phyloP scores from a whole-genome alignment of 2,329 filamentous ascomycete genomes.

The Colletotrichum sp. region DNA sequence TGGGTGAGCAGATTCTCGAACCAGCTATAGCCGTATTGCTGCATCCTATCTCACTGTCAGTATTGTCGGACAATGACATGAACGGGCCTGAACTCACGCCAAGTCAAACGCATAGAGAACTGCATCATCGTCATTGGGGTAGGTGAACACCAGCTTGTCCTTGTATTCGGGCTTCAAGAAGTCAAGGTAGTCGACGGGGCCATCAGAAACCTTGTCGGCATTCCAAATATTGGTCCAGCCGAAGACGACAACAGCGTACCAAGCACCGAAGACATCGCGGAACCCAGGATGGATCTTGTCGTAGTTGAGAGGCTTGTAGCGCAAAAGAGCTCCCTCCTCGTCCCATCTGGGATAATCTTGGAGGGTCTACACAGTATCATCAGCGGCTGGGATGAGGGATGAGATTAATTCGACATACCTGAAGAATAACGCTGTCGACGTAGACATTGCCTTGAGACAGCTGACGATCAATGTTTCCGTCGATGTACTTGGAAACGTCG shows the following conservation, averaged over 20 bases:
- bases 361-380: constrained; percentile 33
- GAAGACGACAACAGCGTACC: constrained; percentile 41
- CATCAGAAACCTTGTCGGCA: constrained; percentile 34
- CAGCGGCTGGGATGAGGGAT: fast-evolving
- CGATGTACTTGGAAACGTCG: constrained; percentile 64
- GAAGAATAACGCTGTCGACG: constrained; percentile 52
- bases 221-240: constrained; percentile 42
- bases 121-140: constrained; percentile 63
- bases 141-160: constrained; percentile 56
- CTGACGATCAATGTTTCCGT: constrained; percentile 49
- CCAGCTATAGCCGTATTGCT: constrained; percentile 47
- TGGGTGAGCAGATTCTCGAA: constrained; percentile 51
- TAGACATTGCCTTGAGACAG: constrained; percentile 39
- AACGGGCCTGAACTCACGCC: constrained; percentile 37
- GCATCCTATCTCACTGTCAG: constrained; percentile 28
- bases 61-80: background rate
- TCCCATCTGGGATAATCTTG: constrained; percentile 59
- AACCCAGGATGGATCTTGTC: constrained; percentile 44
- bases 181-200: constrained; percentile 44
- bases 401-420: constrained; percentile 25
- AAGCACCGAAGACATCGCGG: constrained; percentile 44
- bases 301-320: constrained; percentile 55
- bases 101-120: constrained; percentile 55
- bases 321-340: constrained; percentile 47
- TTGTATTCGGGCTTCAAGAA: constrained; percentile 55